Base-by-base conservation (phyloP, 2,329 filamentous ascomycete genomes). In the Xylariaceae sp. region DNA sequence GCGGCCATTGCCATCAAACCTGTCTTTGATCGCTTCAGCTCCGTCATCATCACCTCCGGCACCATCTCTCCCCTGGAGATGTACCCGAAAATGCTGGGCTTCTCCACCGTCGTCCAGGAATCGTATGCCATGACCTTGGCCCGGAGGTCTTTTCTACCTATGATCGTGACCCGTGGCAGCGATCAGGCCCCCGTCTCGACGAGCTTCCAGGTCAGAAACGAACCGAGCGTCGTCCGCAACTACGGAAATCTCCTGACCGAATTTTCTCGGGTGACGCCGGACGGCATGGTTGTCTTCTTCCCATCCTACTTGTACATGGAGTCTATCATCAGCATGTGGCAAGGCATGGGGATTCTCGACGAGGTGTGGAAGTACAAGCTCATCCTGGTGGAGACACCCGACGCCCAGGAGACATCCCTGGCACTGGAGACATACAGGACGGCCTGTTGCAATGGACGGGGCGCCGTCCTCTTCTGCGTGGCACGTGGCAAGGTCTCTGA, bases 291-390 rank as follows among this genome's bases (percentile, higher is more conserved):
- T n/a, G 92, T 98, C 24, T 98, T 98, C 68, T 98, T 98, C 57
- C 93, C 92, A 0, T 94, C 88, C 0, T 98, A 98, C 51, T 73
- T 98, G 2, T 98, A 98, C 64, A 96, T 98, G 92, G 92, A 98
- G 57, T 92, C 83, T 33, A 96, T 96, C 56, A 95, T 98, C 57
- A 90, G 83, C 57, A 94, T 94, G 79, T 98, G 92, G 92, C 92
- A 98, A 59, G 88, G 87, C 35, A 96, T 96, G 89, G 88, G 88
- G 17, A 94, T 96, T 43, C 68, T 98, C 22, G 92, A 98, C 60
- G 84, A 92, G 55, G 88, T 98, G 19, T 98, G 92, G 92, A 95
- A 94, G 60, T 95, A 94, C 68, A 98, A 98, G 59, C 74, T 98
- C 45, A 95, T 98, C 46, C 72, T 98, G 6, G 92, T 98, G 39